phyloP scores from a whole-genome alignment of 2,329 filamentous ascomycete genomes.

The Hypoxylon sp. region DNA sequence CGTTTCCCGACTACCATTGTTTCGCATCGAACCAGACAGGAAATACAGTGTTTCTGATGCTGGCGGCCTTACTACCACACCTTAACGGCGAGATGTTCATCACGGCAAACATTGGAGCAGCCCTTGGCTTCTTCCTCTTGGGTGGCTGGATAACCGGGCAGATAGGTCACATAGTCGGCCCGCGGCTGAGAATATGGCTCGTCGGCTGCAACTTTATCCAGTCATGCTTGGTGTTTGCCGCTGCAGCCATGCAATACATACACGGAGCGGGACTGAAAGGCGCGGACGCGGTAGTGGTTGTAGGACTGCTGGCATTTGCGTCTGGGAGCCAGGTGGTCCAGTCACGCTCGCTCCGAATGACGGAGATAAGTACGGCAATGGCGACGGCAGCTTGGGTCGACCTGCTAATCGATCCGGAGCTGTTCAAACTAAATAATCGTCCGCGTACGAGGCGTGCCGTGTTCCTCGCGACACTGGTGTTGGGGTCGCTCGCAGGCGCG shows the following conservation, averaged over 20 bases:
- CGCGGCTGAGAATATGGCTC: slow-evolving; percentile 67
- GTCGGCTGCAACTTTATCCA: slow-evolving; percentile 69
- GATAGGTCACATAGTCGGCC: slow-evolving; percentile 66
- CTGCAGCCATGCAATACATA: slow-evolving; percentile 64
- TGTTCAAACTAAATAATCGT: slow-evolving; percentile 64
- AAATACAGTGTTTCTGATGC: slow-evolving; percentile 72
- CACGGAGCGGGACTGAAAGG: slow-evolving; percentile 57
- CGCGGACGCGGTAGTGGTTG: slow-evolving; percentile 59
- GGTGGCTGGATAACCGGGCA: slow-evolving; percentile 71
- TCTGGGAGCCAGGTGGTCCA: slow-evolving; percentile 73
- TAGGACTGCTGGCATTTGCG: slow-evolving; percentile 68
- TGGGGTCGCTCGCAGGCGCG: slow-evolving; percentile 67
- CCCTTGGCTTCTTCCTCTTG: slow-evolving; percentile 69
- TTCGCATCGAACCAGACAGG: slow-evolving; percentile 77
- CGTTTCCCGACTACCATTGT: slow-evolving; percentile 73
- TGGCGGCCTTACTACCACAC: slow-evolving; percentile 66
- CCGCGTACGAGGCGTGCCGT: slow-evolving; percentile 64
- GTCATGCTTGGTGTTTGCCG: slow-evolving; percentile 66
- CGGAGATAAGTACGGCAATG: slow-evolving; percentile 76
- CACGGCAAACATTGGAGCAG: slow-evolving; percentile 68
- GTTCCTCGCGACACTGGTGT: slow-evolving; percentile 64
- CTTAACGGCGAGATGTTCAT: slow-evolving; percentile 65
- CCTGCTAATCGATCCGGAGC: slow-evolving; percentile 67
- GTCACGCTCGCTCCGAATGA: slow-evolving; percentile 67
- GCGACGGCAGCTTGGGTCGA: slow-evolving; percentile 75